A percentile compares a stretch with the other conserved stretches of the same genome.
Evolutionary conservation across 1,139 yeast genomes (phyloP).

Genomic region (Hanseniaspora gamundiae): DNA sequence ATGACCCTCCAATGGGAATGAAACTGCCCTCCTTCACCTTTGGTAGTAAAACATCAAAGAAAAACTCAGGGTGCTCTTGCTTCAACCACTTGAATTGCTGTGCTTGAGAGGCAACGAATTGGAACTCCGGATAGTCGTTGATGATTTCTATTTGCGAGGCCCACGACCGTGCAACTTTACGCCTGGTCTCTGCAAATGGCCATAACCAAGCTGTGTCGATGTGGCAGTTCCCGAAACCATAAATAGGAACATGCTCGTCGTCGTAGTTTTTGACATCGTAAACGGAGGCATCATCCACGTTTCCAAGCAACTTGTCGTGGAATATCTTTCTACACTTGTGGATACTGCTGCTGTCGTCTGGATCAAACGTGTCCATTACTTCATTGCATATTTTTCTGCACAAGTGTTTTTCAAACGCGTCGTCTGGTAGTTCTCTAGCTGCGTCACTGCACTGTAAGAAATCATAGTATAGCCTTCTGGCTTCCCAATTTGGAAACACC

Average conservation of each 20-base stretch:
- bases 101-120: slow-evolving; percentile 90
- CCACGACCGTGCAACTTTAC: slow-evolving; percentile 92
- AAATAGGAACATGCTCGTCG: slow-evolving; percentile 35
- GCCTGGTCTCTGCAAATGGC: slow-evolving; percentile 93
- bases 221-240: slow-evolving; percentile 88
- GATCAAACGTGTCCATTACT: slow-evolving; percentile 75
- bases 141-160: slow-evolving; percentile 79
- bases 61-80: slow-evolving; percentile 74
- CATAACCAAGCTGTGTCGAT: slow-evolving; percentile 97
- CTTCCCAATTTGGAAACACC: slow-evolving; percentile 69
- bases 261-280: slow-evolving; percentile 34
- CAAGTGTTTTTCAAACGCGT: slow-evolving; percentile 70
- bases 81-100: slow-evolving; percentile 92
- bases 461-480: slow-evolving; percentile 66
- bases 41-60: slow-evolving; percentile 41
- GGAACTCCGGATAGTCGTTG: slow-evolving; percentile 83
- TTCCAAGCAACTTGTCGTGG: slow-evolving; percentile 44
- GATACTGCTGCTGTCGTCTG: slow-evolving; percentile 36
- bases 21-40: slow-evolving; percentile 66
- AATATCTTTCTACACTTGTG: slow-evolving; percentile 58
- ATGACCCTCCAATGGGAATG: slow-evolving; percentile 79
- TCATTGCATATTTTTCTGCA: slow-evolving; percentile 68
- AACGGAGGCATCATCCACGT: slow-evolving; percentile 41
- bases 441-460: slow-evolving; percentile 87
- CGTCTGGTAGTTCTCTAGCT: slow-evolving; percentile 69